A percentile compares a stretch with the other conserved stretches of the same genome.
These are phyloP conservation scores for Penicillium vulpinum DNA, from an alignment of 2,329 filamentous ascomycete species.

Conservation along the genomic window DNA sequence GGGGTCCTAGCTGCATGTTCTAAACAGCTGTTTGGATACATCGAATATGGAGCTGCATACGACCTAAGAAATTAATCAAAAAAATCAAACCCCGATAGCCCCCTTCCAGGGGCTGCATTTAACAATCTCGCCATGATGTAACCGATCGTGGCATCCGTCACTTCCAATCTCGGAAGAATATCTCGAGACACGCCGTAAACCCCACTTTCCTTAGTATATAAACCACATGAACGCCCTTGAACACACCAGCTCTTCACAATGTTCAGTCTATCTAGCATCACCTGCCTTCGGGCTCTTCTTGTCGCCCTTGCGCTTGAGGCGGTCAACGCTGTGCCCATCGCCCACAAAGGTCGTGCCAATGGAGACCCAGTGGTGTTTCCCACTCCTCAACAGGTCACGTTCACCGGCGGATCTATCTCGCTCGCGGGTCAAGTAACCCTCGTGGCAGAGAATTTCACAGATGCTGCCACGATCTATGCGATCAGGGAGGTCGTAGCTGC, in stretches of 20 bases:
- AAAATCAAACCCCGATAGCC: not conserved
- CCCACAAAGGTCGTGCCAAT: not conserved
- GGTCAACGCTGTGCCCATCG: not conserved
- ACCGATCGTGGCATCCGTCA: not conserved
- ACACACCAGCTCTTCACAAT: not conserved
- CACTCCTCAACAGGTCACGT: not conserved
- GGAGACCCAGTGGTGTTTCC: not conserved
- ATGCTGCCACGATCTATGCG: not conserved
- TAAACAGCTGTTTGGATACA: not conserved
- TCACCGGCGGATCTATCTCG: not conserved
- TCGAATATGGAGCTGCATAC: not conserved
- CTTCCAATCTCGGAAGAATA: not conserved
- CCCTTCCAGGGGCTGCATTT: not conserved
- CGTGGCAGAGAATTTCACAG: not conserved
- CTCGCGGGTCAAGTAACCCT: not conserved
- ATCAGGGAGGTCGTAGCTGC: not conserved
- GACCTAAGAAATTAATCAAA: not conserved
- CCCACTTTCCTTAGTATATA: not conserved
- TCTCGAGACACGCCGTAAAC: not conserved
- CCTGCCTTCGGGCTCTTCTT: not conserved
- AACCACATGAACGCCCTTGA: not conserved
- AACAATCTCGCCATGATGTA: not conserved
- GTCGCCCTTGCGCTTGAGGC: not conserved
- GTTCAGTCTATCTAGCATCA: not conserved
- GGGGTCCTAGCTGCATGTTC: not conserved